Evolutionary conservation across 1,284 basidiomycete genomes (phyloP), one percentile per base, ranked within the genome.

Genomic region (Chalciporus sp.): DNA sequence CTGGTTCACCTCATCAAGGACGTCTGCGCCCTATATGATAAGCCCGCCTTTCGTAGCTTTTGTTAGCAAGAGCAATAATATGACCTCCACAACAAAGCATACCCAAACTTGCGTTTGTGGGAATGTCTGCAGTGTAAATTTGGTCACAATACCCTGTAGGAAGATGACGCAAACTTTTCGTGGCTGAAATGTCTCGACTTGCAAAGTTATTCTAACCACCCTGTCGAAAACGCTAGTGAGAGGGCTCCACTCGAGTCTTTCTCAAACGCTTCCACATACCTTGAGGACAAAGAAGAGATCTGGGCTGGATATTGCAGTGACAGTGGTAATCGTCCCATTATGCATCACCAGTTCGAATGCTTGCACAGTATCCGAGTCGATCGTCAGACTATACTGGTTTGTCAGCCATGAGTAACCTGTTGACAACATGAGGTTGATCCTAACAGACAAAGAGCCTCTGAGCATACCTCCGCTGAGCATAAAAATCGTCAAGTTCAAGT

Each of bases 121-220:
- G 64, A 76, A 76, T 0, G 81, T 73, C 53, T 77, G 74, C 17
- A 85, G 56, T 0, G 77, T 82, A 62, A 85, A 81, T 53, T 74
- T 75, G 3, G 83, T 85, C 4, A 85, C 81, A 40, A 86, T 81
- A 2, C 83, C 83, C 82, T 85, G 39, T 14, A 47, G 37, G 17
- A 29, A 26, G 9, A 6, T 52, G 16, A 27, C 29, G 23, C 42
- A 48, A 19, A 35, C 19, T 6, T 6, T 27, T 27, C 10, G 5
- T 3, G 16, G 37, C 33, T 33, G 8, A 12, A 16, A 23, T 7
- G 28, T 10, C 23, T 11, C 12, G 28, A 70, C 78, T 55, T 52
- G 83, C 83, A 57, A 83, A 84, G 63, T 85, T 85, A 58, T 86
- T 84, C 53, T 77, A 72, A 14, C 82, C 80, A 23, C 82, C 83